These are phyloP conservation scores for Datura wrightii DNA, from an alignment of 257 asterid genomes.

Conservation along the genomic window DNA sequence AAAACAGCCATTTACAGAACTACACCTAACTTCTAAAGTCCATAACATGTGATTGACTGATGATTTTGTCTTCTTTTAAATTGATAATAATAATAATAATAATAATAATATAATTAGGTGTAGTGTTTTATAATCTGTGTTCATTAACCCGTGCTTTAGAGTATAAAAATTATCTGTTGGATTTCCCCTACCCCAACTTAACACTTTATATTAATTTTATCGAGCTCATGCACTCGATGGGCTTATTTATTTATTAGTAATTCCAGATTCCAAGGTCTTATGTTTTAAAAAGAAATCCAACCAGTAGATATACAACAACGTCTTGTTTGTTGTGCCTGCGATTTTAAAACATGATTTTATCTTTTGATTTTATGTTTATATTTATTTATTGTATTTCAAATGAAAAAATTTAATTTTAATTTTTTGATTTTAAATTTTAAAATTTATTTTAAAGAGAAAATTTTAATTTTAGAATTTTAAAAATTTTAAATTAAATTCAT, in stretches of 20 bases:
- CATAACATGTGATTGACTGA: neutral
- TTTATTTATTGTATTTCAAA: no score
- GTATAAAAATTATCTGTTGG: neutral
- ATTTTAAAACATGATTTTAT: no score
- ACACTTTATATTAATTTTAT: neutral
- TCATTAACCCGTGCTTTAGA: constrained; percentile 1
- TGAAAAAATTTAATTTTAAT: no score
- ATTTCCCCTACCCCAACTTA: neutral
- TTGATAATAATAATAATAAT: neutral
- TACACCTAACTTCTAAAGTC: neutral
- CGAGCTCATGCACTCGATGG: constrained; percentile 13
- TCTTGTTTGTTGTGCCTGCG: no score
- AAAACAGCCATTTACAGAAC: neutral
- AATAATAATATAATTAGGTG: neutral
- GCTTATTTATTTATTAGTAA: neutral
- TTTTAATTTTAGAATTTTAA: no score
- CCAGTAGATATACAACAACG: neutral
- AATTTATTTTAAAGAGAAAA: no score
- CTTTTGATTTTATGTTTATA: no score
- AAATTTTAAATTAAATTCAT: no score
- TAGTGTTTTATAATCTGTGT: neutral
- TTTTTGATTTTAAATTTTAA: no score
- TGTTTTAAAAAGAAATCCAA: neutral
- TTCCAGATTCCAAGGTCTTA: neutral
- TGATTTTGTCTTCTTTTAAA: neutral